Conservation (phyloP, 306 rosid genomes). For the Prunus davidiana region DNA sequence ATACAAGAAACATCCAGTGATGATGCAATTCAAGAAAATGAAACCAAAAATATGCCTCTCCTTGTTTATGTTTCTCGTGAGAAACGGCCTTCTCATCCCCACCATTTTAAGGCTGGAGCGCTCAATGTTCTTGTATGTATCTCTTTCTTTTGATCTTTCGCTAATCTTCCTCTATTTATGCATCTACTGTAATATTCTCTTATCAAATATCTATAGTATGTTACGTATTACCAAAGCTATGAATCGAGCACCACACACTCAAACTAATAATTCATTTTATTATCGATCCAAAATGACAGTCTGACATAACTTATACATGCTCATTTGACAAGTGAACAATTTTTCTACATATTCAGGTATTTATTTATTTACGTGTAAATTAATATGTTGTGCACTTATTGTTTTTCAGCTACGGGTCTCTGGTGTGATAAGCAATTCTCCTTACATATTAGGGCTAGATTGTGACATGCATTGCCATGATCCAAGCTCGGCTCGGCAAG, state of each 20-base stretch:
- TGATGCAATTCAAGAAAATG: neutral
- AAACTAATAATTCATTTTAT: neutral
- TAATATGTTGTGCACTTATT: neutral
- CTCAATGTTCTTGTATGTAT: constrained; percentile 52
- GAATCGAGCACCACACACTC: neutral
- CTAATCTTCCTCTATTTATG: neutral
- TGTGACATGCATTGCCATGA: constrained; percentile 81
- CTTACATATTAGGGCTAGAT: constrained; percentile 57
- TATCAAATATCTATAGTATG: neutral
- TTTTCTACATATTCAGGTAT: neutral
- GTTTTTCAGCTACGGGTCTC: constrained; percentile 62
- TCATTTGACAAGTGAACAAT: neutral
- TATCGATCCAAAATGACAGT: neutral
- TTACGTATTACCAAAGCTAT: neutral
- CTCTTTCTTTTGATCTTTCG: neutral
- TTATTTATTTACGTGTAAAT: no score
- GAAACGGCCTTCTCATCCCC: constrained; percentile 43
- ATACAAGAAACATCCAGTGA: constrained; percentile 8
- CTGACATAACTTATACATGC: neutral
- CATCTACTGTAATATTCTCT: neutral
- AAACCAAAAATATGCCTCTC: constrained; percentile 29
- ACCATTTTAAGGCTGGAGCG: constrained; percentile 79
- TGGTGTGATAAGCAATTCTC: constrained; percentile 63
- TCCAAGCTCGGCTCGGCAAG: constrained; percentile 58
- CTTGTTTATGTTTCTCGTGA: constrained; percentile 66